Base-by-base conservation (phyloP, 108 stramenopile species). In the Skeletonema potamos region DNA sequence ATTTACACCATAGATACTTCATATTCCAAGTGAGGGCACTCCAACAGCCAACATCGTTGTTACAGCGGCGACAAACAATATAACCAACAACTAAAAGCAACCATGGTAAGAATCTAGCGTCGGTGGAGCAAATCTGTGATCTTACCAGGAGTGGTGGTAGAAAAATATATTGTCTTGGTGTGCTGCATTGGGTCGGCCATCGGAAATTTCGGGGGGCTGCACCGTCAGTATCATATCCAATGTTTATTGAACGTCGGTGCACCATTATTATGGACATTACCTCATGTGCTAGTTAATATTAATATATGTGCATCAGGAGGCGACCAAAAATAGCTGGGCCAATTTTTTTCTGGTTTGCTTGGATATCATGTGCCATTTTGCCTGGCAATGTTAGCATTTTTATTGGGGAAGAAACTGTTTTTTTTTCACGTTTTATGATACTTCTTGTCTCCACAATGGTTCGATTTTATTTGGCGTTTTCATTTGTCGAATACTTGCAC, bases 31-130 rank as follows among this genome's bases (percentile, higher is more conserved):
- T 1, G 8, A 41, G 15, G 4, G 60, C 36, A 61, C n/a, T n/a
- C n/a, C n/a, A n/a, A n/a, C n/a, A n/a, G n/a, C n/a, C n/a, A n/a
- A n/a, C n/a, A n/a, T n/a, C n/a, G n/a, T 32, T 33, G 60, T 18
- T 60, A 2, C 46, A 27, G 17, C 48, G n/a, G 30, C 60, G 10
- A 20, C 24, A 17, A 59, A 59, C 26, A 28, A 2, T n/a, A n/a
- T n/a, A n/a, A n/a, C n/a, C n/a, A n/a, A n/a, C n/a, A n/a, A 62
- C 18, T 12, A 68, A 62, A 26, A 24, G 15, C 62, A 71, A 71
- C 70, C 62, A 71, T 66, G 64, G 64, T 65, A 26, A 71, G 70
- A 71, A 54, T 28, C 24, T 4, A 62, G 12, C 29, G 44, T 2
- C 64, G n/a, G 28, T n/a, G n/a, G 22, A 0, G 55, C 4, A 4